Evolutionary conservation across 805 yeast species (phyloP), one percentile per base, ranked within the genome.

Genomic region (Dipodascus albidus): DNA sequence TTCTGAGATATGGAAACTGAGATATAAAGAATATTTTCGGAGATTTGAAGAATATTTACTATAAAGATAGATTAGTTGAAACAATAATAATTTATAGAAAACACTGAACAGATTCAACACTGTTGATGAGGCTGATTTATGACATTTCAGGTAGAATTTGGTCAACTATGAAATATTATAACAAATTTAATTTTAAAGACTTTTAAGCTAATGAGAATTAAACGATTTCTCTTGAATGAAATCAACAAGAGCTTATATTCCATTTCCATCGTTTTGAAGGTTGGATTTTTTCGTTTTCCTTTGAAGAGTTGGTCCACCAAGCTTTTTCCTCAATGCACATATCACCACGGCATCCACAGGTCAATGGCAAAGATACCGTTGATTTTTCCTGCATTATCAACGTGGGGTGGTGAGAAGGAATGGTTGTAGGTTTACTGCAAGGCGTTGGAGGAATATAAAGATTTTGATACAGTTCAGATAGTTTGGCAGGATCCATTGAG

Each of bases 371-470:
- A 47, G 31, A 42, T 27, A 38, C 53, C 2, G 33, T 33, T 2
- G 51, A 49, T 14, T 52, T 47, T 27, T 52, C 52, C 49, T 50
- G 54, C 38, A 42, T 48, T 17, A 52, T 52, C 11, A 52, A 49
- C n/a, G 54, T 44, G 24, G 54, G 54, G 11, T 52, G 54, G 17
- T 52, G 54, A 19, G 52, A 42, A 38, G 54, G 54, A 42, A 52
- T 52, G 21, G 53, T 3, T 4, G 38, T 2, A 2, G 44, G 20
- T 17, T 24, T 49, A 24, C 27, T 14, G 47, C 33, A 23, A 35
- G 42, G 44, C 33, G 48, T 23, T 14, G 49, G 23, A 24, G 54
- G 54, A 42, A 52, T 52, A 53, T 52, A 52, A 47, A 52, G 47
- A 41, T 38, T 38, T 14, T 38, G 44, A 19, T 38, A 38, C 6